Evolutionary conservation across 2,329 filamentous ascomycete genomes (phyloP).

Genomic region (Epicoccum nigrum): DNA sequence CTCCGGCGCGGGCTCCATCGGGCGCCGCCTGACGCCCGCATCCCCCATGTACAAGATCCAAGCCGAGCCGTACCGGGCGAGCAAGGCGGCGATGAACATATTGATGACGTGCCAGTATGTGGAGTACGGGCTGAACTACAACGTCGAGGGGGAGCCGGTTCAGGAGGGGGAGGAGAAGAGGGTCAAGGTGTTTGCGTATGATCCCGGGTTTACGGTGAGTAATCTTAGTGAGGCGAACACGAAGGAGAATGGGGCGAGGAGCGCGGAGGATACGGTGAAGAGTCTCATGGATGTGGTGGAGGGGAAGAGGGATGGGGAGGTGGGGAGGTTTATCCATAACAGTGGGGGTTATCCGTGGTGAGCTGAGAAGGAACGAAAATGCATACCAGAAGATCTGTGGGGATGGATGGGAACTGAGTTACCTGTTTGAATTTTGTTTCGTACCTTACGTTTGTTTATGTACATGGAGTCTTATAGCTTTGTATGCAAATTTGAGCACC

Average conservation of each 20-base stretch:
- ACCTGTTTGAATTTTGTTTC: slow-evolving; percentile 1
- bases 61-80: slow-evolving; percentile 42
- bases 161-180: not conserved
- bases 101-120: slow-evolving; percentile 36
- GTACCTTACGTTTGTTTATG: not conserved
- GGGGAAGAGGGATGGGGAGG: slow-evolving; percentile 46
- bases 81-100: slow-evolving; percentile 51
- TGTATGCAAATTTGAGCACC: not conserved
- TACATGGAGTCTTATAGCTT: not conserved
- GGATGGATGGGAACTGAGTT: too few relatives aligned
- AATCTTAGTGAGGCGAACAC: slow-evolving; percentile 44
- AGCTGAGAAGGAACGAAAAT: too few relatives aligned
- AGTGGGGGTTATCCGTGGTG: slow-evolving; percentile 43
- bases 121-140: slow-evolving; percentile 11
- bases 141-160: not conserved
- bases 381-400: too few relatives aligned
- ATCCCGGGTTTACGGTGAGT: slow-evolving; percentile 48
- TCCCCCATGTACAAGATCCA: slow-evolving; percentile 36
- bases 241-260: slow-evolving; percentile 45
- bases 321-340: slow-evolving; percentile 41
- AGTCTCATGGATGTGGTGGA: slow-evolving; percentile 48
- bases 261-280: slow-evolving; percentile 39
- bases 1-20: slow-evolving; percentile 45
- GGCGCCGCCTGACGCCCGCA: slow-evolving; percentile 30
- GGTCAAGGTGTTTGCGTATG: slow-evolving; percentile 49